Percentiles rank a stretch among this genome's conserved stretches.
phyloP scores from a whole-genome alignment of 495 filamentous ascomycete species.

The Tuber calosporum region DNA sequence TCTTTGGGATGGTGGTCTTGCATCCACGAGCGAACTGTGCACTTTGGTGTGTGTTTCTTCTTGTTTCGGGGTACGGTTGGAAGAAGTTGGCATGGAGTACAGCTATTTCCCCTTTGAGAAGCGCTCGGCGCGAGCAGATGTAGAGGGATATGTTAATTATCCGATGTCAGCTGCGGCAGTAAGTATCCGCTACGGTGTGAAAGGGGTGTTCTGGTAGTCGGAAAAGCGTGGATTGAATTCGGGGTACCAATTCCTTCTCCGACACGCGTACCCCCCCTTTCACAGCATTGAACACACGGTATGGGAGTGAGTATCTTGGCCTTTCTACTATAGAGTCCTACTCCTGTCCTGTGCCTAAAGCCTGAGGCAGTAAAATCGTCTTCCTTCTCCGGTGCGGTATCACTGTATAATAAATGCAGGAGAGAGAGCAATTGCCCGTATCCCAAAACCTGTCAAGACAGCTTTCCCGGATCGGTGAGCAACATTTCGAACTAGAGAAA shows the following conservation, averaged over 20 bases:
- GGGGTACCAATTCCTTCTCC: background rate
- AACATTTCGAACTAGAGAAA: too few relatives aligned
- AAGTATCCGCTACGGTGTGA: background rate
- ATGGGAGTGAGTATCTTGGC: background rate
- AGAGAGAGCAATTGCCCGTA: background rate
- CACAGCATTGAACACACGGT: background rate
- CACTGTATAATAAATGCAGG: background rate
- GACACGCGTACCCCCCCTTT: background rate
- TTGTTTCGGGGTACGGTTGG: too few relatives aligned
- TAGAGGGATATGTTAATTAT: too few relatives aligned
- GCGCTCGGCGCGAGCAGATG: too few relatives aligned
- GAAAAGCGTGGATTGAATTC: background rate
- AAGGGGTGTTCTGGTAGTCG: background rate
- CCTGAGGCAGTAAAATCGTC: background rate
- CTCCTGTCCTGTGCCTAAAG: background rate
- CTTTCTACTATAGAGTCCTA: background rate
- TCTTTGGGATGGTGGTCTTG: too few relatives aligned
- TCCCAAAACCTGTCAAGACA: background rate
- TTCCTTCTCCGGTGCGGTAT: background rate
- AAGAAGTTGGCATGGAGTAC: too few relatives aligned
- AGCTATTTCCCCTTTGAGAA: too few relatives aligned
- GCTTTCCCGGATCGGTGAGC: too few relatives aligned
- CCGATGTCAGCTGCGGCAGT: too few relatives aligned
- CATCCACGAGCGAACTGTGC: too few relatives aligned
- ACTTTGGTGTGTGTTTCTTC: too few relatives aligned